Percentiles rank a stretch among this genome's conserved stretches.
Evolutionary conservation across 306 rosid genomes (phyloP).

Genomic region (Trifolium repens): DNA sequence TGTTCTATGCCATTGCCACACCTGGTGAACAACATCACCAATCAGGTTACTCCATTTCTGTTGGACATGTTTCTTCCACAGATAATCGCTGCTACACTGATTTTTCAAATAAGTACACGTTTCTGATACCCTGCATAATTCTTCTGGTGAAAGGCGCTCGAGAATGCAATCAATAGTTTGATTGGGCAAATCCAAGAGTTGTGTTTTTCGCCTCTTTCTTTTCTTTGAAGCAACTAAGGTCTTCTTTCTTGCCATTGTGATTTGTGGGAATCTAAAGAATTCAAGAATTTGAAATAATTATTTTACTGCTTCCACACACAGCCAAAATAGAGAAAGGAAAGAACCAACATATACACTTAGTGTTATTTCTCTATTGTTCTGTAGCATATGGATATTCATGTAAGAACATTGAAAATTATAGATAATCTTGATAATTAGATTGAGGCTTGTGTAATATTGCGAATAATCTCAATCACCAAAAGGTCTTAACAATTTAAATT

Average conservation of each 20-base stretch:
- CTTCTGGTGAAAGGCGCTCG: constrained; percentile 37
- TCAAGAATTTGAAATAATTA: neutral
- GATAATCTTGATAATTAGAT: neutral
- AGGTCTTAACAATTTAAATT: no score
- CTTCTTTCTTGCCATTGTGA: neutral
- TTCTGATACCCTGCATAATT: constrained; percentile 38
- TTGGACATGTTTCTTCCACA: constrained; percentile 38
- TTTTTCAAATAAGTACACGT: constrained; percentile 20
- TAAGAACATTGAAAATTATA: no score
- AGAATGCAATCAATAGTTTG: neutral
- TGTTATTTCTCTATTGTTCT: neutral
- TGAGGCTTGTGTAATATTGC: neutral
- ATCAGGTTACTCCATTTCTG: constrained; percentile 33
- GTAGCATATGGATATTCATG: neutral
- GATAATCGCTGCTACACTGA: constrained; percentile 17
- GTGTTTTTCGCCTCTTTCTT: no score
- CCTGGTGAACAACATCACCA: constrained; percentile 49
- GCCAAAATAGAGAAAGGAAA: neutral
- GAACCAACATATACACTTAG: neutral
- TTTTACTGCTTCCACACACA: neutral
- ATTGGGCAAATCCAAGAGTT: neutral
- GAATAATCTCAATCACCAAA: no score
- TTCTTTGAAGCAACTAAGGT: no score
- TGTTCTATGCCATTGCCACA: constrained; percentile 37
- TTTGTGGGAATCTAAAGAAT: neutral